Percentiles rank a stretch among this genome's conserved stretches.
These are phyloP conservation scores for Lactarius sp. DNA, from an alignment of 768 basidiomycete genomes.

Conservation along the genomic window DNA sequence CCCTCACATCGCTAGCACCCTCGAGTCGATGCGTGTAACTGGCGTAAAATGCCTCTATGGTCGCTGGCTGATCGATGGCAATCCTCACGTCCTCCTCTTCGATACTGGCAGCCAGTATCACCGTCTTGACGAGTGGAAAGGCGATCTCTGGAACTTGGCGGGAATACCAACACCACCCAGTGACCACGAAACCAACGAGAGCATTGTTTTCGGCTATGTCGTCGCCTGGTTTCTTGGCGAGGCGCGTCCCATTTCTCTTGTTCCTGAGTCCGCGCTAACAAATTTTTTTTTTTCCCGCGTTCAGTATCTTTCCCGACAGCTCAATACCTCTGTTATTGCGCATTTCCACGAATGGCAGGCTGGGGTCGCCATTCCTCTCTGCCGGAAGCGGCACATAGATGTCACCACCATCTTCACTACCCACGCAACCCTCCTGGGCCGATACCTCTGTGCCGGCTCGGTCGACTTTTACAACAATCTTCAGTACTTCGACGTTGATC, in stretches of 20 bases:
- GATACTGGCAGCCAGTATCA: conserved; percentile 87
- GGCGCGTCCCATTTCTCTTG: conserved; percentile 37
- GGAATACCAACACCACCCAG: conserved; percentile 96
- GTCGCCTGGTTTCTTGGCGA: conserved; percentile 99
- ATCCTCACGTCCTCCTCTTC: conserved; percentile 91
- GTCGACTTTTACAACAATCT: conserved; percentile 99
- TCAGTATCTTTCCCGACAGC: conserved; percentile 78
- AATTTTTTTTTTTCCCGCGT: conserved; percentile 10
- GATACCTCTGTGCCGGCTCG: conserved; percentile 95
- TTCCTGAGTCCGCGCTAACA: conserved; percentile 2
- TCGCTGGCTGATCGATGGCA: conserved; percentile 97
- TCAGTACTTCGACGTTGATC: conserved; percentile 99
- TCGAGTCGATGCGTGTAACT: conserved; percentile 79
- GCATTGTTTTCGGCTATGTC: conserved; percentile 95
- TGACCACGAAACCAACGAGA: conserved; percentile 97
- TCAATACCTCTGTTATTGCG: conserved; percentile 83
- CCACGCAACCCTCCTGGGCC: conserved; percentile 95
- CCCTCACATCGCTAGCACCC: conserved; percentile 64
- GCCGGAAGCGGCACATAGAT: conserved; percentile 94
- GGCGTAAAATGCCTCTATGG: conserved; percentile 96
- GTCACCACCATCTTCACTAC: conserved; percentile 99
- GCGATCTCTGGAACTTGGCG: conserved; percentile 96
- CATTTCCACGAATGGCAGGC: conserved; percentile 99
- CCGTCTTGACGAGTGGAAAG: conserved; percentile 97
- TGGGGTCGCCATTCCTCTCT: conserved; percentile 90